These are phyloP conservation scores for Funneliformis caledonium DNA, from an alignment of 371 early-diverging fungal genomes.

Conservation along the genomic window DNA sequence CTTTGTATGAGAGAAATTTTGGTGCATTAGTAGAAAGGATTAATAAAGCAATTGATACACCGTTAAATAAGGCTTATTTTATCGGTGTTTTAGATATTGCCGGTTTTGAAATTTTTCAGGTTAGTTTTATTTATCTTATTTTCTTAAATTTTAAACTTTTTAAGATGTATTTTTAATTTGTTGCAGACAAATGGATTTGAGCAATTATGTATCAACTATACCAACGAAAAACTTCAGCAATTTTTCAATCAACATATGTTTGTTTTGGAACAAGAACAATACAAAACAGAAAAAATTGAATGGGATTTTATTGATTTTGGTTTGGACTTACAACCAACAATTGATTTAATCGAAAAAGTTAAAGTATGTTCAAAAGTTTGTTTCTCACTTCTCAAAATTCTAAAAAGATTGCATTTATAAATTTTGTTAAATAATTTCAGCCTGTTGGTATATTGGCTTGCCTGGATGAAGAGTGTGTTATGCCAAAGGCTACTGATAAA, in stretches of 20 bases:
- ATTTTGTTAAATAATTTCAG: constrained; percentile 45
- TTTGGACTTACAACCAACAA: constrained; percentile 98
- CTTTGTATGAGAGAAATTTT: constrained; percentile 99
- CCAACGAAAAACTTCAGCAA: constrained; percentile 99
- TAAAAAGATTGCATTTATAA: not conserved
- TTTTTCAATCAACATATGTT: constrained; percentile 99
- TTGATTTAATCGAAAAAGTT: constrained; percentile 96
- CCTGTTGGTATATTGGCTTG: constrained; percentile 98
- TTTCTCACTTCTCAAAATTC: not conserved
- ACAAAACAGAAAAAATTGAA: constrained; percentile 96
- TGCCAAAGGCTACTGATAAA: constrained; percentile 97
- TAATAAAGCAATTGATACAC: constrained; percentile 85
- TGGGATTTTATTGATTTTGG: constrained; percentile 99
- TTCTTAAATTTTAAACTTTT: not conserved
- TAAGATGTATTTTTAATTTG: not conserved
- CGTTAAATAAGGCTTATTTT: constrained; percentile 73
- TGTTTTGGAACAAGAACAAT: constrained; percentile 98
- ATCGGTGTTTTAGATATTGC: constrained; percentile 99
- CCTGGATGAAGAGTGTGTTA: constrained; percentile 99
- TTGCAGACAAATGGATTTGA: constrained; percentile 95
- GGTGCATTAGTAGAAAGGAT: constrained; percentile 87
- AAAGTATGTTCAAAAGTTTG: constrained; percentile 59
- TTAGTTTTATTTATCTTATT: constrained; percentile 43
- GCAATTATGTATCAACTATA: constrained; percentile 99
- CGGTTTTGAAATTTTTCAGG: constrained; percentile 99